These are phyloP conservation scores for Cryphonectria parasitica DNA, from an alignment of 2,329 filamentous ascomycete genomes.

Conservation along the genomic window DNA sequence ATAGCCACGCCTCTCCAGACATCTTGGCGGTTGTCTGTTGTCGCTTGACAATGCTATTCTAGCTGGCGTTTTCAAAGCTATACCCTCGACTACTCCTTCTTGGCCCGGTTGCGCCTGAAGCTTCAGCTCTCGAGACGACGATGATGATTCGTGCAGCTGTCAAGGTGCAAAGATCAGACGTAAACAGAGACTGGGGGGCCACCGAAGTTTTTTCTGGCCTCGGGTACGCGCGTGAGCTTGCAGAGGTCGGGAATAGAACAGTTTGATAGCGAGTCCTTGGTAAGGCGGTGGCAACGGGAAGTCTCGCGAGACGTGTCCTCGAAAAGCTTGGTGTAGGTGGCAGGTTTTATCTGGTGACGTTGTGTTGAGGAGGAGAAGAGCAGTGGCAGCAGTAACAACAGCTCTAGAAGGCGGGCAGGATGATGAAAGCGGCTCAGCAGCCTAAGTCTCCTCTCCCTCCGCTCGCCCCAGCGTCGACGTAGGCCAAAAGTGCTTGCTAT, in stretches of 20 bases:
- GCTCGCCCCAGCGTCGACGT: slow-evolving; percentile 6
- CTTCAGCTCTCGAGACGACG: background rate
- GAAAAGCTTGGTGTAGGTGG: slow-evolving; percentile 1
- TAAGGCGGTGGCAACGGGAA: background rate
- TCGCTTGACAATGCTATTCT: slow-evolving; percentile 12
- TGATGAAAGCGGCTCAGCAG: slow-evolving; percentile 26
- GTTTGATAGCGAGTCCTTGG: background rate
- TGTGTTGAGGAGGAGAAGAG: slow-evolving; percentile 29
- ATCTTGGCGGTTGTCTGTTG: slow-evolving; percentile 54
- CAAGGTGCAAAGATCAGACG: slow-evolving; percentile 9
- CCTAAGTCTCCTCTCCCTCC: background rate
- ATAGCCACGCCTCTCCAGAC: slow-evolving; percentile 98
- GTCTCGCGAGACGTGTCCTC: slow-evolving; percentile 9
- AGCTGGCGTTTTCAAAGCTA: background rate
- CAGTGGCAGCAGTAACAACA: background rate
- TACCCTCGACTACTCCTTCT: background rate
- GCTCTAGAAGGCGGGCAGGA: slow-evolving; percentile 8
- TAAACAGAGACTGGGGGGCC: background rate
- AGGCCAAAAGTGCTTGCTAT: slow-evolving; percentile 15
- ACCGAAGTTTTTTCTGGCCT: slow-evolving; percentile 8
- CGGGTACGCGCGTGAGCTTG: slow-evolving; percentile 5
- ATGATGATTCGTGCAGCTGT: slow-evolving; percentile 3
- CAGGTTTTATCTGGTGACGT: background rate
- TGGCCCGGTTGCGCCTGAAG: slow-evolving; percentile 1
- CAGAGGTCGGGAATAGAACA: background rate